Base-by-base conservation (phyloP, 129 eudicot genomes). In the Centrapalus pauciflorus region DNA sequence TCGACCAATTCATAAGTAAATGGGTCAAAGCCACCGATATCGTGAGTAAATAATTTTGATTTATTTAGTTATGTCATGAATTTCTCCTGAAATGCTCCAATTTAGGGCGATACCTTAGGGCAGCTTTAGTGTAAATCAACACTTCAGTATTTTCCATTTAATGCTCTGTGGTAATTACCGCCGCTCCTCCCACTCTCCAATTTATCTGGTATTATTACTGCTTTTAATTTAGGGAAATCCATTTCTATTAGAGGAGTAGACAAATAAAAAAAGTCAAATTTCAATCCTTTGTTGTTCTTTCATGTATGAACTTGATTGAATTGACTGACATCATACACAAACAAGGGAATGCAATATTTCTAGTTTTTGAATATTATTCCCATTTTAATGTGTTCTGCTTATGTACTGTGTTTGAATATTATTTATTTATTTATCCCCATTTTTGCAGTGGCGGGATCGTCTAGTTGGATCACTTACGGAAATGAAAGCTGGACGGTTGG, bases 371-470 rank as follows among this genome's bases (percentile, higher is more conserved):
- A 14, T n/a, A n/a, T n/a, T n/a, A n/a, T n/a, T n/a, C n/a, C n/a
- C n/a, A n/a, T n/a, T n/a, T n/a, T n/a, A n/a, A n/a, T 33, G 55
- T 65, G 3, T 30, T 69, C 35, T 12, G 33, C 21, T 56, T 43
- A 33, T 4, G 12, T 61, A 33, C 61, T 27, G 21, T 32, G 48
- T 5, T 20, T 33, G 40, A 71, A 50, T 50, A 30, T 66, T 69
- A 46, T 27, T 7, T 66, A 7, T 38, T 52, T 27, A 52, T 41
- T n/a, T n/a, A n/a, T n/a, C n/a, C n/a, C n/a, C n/a, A n/a, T n/a
- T 23, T 75, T 38, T 58, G 76, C 64, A 89, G 97, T 94, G 99
- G 99, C 76, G 95, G 66, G 87, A 89, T 64, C 97, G 99, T 56
- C 68, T 94, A 63, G 83, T 84, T 64, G 89, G 80, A 69, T 88